Evolutionary conservation across 75 land plant genomes (phyloP), one percentile per base, ranked within the genome.

Genomic region (Adiantum capillusveneris): DNA sequence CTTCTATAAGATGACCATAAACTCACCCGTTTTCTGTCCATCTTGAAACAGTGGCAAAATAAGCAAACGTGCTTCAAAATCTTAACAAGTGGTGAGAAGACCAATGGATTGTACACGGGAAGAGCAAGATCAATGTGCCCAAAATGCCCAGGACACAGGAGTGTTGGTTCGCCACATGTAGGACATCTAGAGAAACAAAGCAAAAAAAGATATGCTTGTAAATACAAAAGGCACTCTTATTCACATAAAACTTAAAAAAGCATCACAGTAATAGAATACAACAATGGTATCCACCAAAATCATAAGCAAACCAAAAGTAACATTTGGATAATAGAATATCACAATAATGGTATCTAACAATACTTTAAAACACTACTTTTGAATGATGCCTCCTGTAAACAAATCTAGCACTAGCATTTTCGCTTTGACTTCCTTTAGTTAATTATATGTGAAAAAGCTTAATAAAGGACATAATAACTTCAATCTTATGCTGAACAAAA

Each of bases 111-210:
- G 70, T 85, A 93, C 14, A 83, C 77, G n/a, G 87, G 82, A 29
- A 70, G 58, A 3, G 80, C 74, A 65, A 93, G 90, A 17, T 93
- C 85, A 29, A 93, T 85, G 51, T 86, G 90, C n/a, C 95, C 98
- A 75, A 70, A 92, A 62, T 92, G 97, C 53, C 97, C 97, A 1
- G 90, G 84, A 60, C 97, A 92, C 42, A 59, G 59, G 25, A 72
- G 31, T 11, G 71, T 62, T 25, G 31, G 52, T 60, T 85, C 81
- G 7, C 94, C 86, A 61, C 97, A 92, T 18, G 81, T 67, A 64
- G 65, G 66, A 68, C 97, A 92, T 18, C 97, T 92, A 80, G 66
- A n/a, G n/a, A n/a, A n/a, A 69, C 3, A 59, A 45, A 16, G 20
- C 18, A 9, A 19, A 48, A 18, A 56, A 26, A 29, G n/a, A n/a